Conservation (phyloP, 139 green algal genomes). For the Chlamydomonas sphaeroides region DNA sequence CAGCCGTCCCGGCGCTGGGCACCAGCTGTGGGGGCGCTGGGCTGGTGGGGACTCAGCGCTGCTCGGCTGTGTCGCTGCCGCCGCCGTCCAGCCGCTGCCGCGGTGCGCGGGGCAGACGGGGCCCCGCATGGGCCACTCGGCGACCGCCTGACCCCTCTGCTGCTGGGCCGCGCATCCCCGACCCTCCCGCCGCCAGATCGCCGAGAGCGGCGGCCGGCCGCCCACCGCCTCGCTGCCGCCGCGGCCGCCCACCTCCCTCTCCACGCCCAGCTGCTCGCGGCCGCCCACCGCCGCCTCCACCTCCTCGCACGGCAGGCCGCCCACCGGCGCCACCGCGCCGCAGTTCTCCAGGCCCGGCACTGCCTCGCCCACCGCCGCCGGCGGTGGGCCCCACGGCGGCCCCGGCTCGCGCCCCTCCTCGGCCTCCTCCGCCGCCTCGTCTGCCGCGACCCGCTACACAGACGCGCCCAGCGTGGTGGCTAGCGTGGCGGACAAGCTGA, state of each 20-base stretch:
- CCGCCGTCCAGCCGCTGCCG: too few species aligned
- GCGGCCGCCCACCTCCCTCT: constrained; percentile 8
- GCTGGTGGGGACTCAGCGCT: too few species aligned
- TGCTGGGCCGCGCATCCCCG: too few species aligned
- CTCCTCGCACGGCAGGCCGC: constrained; percentile 8
- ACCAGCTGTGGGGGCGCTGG: too few species aligned
- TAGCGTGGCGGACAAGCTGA: constrained; percentile 42
- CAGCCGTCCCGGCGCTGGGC: too few species aligned
- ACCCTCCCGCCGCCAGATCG: background rate
- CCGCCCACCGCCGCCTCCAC: constrained; percentile 33
- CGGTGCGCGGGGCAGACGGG: too few species aligned
- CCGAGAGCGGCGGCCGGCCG: background rate
- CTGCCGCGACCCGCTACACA: constrained; percentile 24
- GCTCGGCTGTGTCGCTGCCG: too few species aligned
- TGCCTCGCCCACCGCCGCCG: background rate
- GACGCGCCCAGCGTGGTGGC: constrained; percentile 32
- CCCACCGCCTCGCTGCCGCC: constrained; percentile 7
- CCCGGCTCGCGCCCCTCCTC: constrained; percentile 13
- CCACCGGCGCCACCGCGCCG: constrained; percentile 14
- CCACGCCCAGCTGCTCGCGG: background rate
- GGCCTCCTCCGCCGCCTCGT: constrained; percentile 21
- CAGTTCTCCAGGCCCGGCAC: constrained; percentile 20
- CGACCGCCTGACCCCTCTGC: too few species aligned
- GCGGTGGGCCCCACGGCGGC: background rate
- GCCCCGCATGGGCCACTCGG: too few species aligned